Base-by-base conservation (phyloP, 805 yeast genomes). In the Komagataella phaffii region DNA sequence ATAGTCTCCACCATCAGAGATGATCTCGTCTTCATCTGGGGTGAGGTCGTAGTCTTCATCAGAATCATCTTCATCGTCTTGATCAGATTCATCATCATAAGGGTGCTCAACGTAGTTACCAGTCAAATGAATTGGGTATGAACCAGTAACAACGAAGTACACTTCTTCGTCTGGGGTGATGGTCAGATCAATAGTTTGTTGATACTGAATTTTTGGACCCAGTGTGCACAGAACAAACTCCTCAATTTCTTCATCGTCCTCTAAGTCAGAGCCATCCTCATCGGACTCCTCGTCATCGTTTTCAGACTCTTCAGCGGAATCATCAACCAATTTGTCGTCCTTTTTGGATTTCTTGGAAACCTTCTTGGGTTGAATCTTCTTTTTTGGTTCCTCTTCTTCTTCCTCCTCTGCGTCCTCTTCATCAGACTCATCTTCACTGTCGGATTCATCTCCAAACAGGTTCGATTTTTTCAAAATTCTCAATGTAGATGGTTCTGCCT, bases 21-120 rank as follows among this genome's bases (percentile, higher is more conserved):
- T 45, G 7, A 80, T 64, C 67, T 83, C 90, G 61, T 83, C 88
- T 64, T 82, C 88, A 70, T 82, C 89, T 53, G 87, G 88, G 49
- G 88, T 82, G 67, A 81, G 75, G 67, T 80, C 84, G 64, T 79
- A 77, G 55, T 79, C 85, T 50, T 74, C 81, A 51, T 74, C 77
- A 55, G 59, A 65, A 51, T 66, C 74, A 48, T 74, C 78, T 53
- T 73, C 76, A 44, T 69, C 72, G 50, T 73, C 80, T 50, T 75
- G 77, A 55, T 65, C 69, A 53, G 74, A 79, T 51, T 79, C 84
- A 30, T 30, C 80, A 63, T 90, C 96, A 62, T 81, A 88, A 68
- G 98, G 97, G 70, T 90, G 96, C 69, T 87, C 95, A 64, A 93
- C 84, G 72, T 84, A 89, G 83, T 93, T 91, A 75, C 99, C 99